Percentiles rank a stretch among this genome's conserved stretches.
These are phyloP conservation scores for Gaeumannomyces tritici DNA, from an alignment of 2,329 filamentous ascomycete species.

Conservation along the genomic window DNA sequence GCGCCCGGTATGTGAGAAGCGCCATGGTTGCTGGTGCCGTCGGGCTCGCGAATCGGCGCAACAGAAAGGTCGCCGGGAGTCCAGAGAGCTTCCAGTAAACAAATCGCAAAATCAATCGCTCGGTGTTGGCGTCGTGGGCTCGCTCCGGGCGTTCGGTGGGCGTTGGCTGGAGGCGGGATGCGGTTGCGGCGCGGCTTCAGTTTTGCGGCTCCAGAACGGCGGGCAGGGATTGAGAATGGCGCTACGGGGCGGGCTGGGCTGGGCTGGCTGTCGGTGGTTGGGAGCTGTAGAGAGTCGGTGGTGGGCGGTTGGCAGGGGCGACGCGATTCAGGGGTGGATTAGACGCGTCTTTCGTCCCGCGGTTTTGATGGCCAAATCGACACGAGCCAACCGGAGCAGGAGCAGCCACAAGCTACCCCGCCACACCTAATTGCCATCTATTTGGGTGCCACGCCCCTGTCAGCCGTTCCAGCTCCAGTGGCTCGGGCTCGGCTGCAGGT, in stretches of 20 bases:
- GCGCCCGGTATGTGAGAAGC: slow-evolving; percentile 67
- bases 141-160: neutral
- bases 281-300: neutral
- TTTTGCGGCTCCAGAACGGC: neutral
- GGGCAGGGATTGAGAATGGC: neutral
- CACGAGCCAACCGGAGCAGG: neutral
- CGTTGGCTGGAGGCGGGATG: neutral
- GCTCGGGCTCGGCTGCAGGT: neutral
- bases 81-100: neutral
- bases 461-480: neutral
- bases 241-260: neutral
- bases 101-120: neutral
- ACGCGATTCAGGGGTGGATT: neutral
- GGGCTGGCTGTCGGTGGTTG: slow-evolving; percentile 4
- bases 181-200: neutral
- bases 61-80: neutral
- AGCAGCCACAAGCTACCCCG: neutral
- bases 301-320: neutral
- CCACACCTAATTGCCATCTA: neutral
- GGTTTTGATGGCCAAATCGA: neutral
- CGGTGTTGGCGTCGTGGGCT: neutral
- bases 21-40: slow-evolving; percentile 49
- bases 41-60: neutral
- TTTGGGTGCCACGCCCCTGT: neutral
- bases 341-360: slow-evolving; percentile 11